Evolutionary conservation across 2,329 filamentous ascomycete genomes (phyloP), one percentile per base, ranked within the genome.

Genomic region (Penicillium paneum): DNA sequence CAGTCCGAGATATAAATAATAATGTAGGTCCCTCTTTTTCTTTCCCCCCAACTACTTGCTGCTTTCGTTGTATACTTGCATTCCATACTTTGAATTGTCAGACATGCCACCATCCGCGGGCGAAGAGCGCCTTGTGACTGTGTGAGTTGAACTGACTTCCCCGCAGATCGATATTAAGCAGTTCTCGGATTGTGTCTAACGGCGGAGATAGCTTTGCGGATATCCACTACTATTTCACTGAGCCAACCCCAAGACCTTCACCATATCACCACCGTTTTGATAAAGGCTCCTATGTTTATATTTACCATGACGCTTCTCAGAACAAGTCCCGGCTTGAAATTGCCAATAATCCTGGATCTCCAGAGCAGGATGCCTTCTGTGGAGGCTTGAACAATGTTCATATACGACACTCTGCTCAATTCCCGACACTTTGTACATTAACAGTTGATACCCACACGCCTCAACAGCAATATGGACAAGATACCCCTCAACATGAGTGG

Each of bases 341-440:
- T 56, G 84, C 84, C 32, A 86, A 87, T 65, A 79, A 85, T 67
- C 81, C 83, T 10, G 83, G 84, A 26, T 84, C 82, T 10, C 74
- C 79, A 17, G 79, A 83, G n/a, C 84, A 87, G 65, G 84, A 87
- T 75, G 83, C 83, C 43, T 86, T 87, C 67, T 78, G 78, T 62
- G 84, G 84, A 58, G 79, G 75, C 48, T 67, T 87, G 57, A 78
- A 81, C 57, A 72, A 73, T 17, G 76, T 80, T 43, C 78, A 78
- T 59, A 68, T 86, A 17, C 74, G 76, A 32, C 83, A 84, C 65
- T 82, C 81, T 5, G 76, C 81, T 67, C 80, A 80, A 58, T 85
- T 87, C 60, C 83, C 83, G 5, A 83, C 79, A 34, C 73, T 83
- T 2, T 79, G 82, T 65, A 85, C 83, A 2, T 64, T 87, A 58